These are phyloP conservation scores for Curvularia eragrostidis DNA, from an alignment of 2,329 filamentous ascomycete genomes.

Conservation along the genomic window DNA sequence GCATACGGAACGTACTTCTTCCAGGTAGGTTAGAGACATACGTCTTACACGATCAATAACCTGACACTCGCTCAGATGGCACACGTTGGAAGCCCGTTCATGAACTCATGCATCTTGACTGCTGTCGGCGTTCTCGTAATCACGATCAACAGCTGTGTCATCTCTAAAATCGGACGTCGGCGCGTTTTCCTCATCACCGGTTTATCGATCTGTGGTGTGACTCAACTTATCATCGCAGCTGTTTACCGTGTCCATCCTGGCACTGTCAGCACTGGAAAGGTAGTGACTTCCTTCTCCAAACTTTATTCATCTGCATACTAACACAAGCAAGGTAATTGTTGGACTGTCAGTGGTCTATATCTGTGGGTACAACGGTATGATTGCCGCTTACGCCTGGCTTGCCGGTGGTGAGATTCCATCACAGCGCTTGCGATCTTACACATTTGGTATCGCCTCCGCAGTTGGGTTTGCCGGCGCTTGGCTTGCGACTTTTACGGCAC, in stretches of 20 bases:
- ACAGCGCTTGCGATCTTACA: conserved; percentile 64
- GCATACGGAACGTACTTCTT: conserved; percentile 47
- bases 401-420: conserved; percentile 65
- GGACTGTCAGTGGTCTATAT: conserved; percentile 63
- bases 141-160: conserved; percentile 60
- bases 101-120: conserved; percentile 63
- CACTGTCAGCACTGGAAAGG: conserved; percentile 51
- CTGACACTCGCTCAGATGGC: conserved; percentile 30
- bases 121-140: conserved; percentile 63
- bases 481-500: conserved; percentile 64
- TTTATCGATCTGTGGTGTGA: conserved; percentile 61
- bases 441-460: conserved; percentile 62
- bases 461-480: conserved; percentile 64
- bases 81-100: conserved; percentile 54
- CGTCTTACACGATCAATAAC: fast-evolving
- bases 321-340: conserved; percentile 52
- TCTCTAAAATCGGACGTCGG: conserved; percentile 61
- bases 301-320: neutral
- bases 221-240: conserved; percentile 61
- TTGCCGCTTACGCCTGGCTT: conserved; percentile 65
- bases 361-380: conserved; percentile 61
- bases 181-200: conserved; percentile 61
- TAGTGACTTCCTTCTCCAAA: neutral
- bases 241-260: conserved; percentile 59
- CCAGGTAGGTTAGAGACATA: conserved; percentile 8